A percentile compares a stretch with the other conserved stretches of the same genome.
Evolutionary conservation across 495 filamentous ascomycete species (phyloP).

Genomic region (Hypoxylon lienhwacheense): DNA sequence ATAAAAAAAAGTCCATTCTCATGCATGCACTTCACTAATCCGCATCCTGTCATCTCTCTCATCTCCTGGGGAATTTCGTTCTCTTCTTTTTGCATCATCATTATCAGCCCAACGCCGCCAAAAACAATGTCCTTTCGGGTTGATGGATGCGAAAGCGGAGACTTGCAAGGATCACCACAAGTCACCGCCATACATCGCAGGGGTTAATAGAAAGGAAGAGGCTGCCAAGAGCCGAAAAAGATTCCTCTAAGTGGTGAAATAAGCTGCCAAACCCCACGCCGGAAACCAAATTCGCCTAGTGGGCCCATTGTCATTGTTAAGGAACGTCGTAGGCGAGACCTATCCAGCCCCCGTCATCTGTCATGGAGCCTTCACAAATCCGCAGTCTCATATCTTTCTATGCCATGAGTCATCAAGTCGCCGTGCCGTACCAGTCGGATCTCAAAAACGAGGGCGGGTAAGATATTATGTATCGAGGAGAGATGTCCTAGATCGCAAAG

Average conservation of each 20-base stretch:
- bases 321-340: slow-evolving; percentile 29
- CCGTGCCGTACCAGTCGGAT: slow-evolving; percentile 20
- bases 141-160: too few relatives aligned
- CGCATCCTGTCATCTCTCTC: not conserved
- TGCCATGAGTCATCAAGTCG: slow-evolving; percentile 40
- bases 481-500: slow-evolving; percentile 7
- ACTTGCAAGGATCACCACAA: too few relatives aligned
- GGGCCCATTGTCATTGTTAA: slow-evolving; percentile 24
- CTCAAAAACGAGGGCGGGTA: slow-evolving; percentile 20
- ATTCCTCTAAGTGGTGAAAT: slow-evolving; percentile 10
- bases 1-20: slow-evolving; percentile 35
- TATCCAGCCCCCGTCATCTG: slow-evolving; percentile 4
- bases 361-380: slow-evolving; percentile 20
- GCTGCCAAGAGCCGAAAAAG: slow-evolving; percentile 22
- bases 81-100: not conserved
- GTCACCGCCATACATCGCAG: too few relatives aligned
- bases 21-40: slow-evolving; percentile 11
- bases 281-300: slow-evolving; percentile 17
- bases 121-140: slow-evolving; percentile 5
- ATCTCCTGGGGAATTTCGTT: not conserved
- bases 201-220: too few relatives aligned
- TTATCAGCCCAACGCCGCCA: slow-evolving; percentile 12
- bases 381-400: slow-evolving; percentile 37
- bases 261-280: slow-evolving; percentile 21
- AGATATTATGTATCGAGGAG: slow-evolving; percentile 18